These are phyloP conservation scores for Pleurotus djamor DNA, from an alignment of 768 basidiomycete genomes.

Conservation along the genomic window DNA sequence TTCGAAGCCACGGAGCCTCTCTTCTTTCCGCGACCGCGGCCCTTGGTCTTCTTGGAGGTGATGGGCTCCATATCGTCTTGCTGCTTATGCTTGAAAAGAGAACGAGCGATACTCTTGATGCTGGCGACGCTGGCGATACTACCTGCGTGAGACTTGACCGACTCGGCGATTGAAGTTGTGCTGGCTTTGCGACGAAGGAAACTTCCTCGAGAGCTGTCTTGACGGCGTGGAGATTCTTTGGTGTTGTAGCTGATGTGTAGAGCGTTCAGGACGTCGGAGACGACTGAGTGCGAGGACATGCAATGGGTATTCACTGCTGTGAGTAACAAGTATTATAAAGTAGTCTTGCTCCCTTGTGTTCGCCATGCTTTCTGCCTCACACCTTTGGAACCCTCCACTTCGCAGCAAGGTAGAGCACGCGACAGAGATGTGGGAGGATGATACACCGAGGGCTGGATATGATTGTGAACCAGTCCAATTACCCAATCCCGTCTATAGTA, in stretches of 20 bases:
- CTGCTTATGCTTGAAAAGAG: constrained; percentile 1
- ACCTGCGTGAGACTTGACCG: not conserved
- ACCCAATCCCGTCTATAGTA: not conserved
- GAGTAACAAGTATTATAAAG: not conserved
- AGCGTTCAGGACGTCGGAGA: constrained; percentile 13
- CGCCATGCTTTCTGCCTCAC: constrained; percentile 4
- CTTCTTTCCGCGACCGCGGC: constrained; percentile 1
- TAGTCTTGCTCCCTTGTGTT: not conserved
- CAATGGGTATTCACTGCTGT: not conserved
- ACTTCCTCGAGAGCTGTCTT: not conserved
- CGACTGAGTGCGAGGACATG: constrained; percentile 6
- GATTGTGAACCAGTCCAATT: not conserved
- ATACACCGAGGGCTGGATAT: constrained; percentile 1
- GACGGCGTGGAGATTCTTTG: not conserved
- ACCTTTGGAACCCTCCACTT: not conserved
- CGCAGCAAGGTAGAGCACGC: constrained; percentile 4
- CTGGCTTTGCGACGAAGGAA: constrained; percentile 4
- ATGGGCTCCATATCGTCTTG: constrained; percentile 4
- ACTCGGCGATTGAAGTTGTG: not conserved
- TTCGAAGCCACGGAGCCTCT: not conserved
- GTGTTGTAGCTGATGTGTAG: constrained; percentile 4
- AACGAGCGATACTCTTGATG: constrained; percentile 7
- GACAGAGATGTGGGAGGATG: not conserved
- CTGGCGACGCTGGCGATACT: constrained; percentile 7
- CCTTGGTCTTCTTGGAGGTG: not conserved